Percentiles rank a stretch among this genome's conserved stretches.
Evolutionary conservation across 2,329 filamentous ascomycete species (phyloP).

Genomic region (Sphaerulina vaccinii): DNA sequence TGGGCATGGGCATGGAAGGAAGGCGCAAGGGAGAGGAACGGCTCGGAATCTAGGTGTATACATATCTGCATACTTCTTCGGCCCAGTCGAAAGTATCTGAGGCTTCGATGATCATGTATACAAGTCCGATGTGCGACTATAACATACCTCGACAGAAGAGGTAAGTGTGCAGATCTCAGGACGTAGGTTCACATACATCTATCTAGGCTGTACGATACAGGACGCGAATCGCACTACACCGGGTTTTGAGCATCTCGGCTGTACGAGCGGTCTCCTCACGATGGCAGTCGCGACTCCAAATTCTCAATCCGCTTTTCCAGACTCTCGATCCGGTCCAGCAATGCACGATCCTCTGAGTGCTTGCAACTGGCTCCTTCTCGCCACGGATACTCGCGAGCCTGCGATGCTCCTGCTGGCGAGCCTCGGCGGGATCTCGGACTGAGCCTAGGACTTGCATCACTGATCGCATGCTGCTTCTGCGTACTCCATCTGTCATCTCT

Average conservation of each 20-base stretch:
- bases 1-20: slow-evolving; percentile 15
- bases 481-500: slow-evolving; percentile 9
- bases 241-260: not conserved
- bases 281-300: not conserved
- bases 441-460: not conserved
- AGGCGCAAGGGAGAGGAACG: not conserved
- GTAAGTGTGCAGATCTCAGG: not conserved
- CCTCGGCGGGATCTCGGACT: not conserved
- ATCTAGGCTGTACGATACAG: not conserved
- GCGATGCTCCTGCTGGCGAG: not conserved
- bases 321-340: not conserved
- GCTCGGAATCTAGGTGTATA: not conserved
- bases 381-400: not conserved
- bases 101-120: too few relatives aligned
- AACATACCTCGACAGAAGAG: not conserved
- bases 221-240: too few relatives aligned
- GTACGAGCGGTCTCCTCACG: not conserved
- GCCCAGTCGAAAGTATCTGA: too few relatives aligned
- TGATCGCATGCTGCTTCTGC: not conserved
- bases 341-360: not conserved
- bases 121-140: too few relatives aligned
- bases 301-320: slow-evolving; percentile 3
- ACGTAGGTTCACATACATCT: not conserved
- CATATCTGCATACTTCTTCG: not conserved
- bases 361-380: not conserved